phyloP scores from a whole-genome alignment of 2,329 filamentous ascomycete species.

The Cladosporium sp. region DNA sequence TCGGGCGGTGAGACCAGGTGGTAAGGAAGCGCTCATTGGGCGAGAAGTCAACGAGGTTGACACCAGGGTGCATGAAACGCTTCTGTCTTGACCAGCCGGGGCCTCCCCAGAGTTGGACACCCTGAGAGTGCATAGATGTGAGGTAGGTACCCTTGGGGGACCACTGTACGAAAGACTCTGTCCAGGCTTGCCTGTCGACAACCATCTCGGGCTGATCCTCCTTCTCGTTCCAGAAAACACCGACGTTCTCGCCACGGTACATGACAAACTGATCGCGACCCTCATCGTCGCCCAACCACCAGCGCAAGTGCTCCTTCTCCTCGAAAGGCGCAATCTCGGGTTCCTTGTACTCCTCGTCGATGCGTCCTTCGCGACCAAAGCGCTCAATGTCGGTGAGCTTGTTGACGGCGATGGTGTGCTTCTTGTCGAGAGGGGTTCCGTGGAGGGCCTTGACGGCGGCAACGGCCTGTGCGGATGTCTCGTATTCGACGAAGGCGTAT shows the following conservation, averaged over 20 bases:
- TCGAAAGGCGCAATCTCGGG: slow-evolving; percentile 81
- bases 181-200: slow-evolving; percentile 94
- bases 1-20: slow-evolving; percentile 94
- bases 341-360: slow-evolving; percentile 85
- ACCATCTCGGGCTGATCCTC: slow-evolving; percentile 83
- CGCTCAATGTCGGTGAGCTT: slow-evolving; percentile 98
- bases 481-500: slow-evolving; percentile 97
- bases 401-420: slow-evolving; percentile 92
- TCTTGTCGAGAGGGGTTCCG: slow-evolving; percentile 88
- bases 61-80: slow-evolving; percentile 91
- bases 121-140: slow-evolving; percentile 91
- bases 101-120: slow-evolving; percentile 96
- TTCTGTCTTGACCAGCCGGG: slow-evolving; percentile 84
- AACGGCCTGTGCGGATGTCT: slow-evolving; percentile 82
- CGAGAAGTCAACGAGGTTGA: slow-evolving; percentile 95
- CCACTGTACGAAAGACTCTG: slow-evolving; percentile 97
- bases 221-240: slow-evolving; percentile 98
- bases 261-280: slow-evolving; percentile 95
- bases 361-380: slow-evolving; percentile 87
- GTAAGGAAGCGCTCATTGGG: slow-evolving; percentile 89
- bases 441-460: slow-evolving; percentile 88
- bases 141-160: slow-evolving; percentile 92
- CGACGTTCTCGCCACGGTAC: slow-evolving; percentile 87
- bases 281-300: slow-evolving; percentile 85
- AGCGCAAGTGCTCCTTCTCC: slow-evolving; percentile 92